Base-by-base conservation (phyloP, 192 early-diverging fungal species). In the Mortierella hygrophila region DNA sequence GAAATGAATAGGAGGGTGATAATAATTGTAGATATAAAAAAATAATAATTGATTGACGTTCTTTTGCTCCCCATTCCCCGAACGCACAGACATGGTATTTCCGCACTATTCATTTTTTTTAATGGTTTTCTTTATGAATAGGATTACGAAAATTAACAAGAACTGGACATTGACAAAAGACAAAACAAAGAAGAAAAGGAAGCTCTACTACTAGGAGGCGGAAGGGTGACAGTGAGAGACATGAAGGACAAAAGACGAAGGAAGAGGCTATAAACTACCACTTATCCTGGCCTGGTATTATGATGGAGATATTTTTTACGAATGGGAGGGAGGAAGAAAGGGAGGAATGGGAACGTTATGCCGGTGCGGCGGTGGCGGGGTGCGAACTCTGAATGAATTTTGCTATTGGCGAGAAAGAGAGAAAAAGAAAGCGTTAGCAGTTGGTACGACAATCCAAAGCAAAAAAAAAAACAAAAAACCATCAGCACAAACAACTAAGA, bases 351-450 rank as follows among this genome's bases (percentile, higher is more conserved):
- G 60, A 0, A 16, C 8, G 32, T 79, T 79, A 79, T 63, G 78
- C 71, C 65, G 60, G 10, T 8, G 70, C 35, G 57, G 10, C 68
- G 52, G 70, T 57, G 47, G 26, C 23, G 13, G 55, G 6, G 52
- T 76, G 60, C 3, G 10, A 4, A n/a, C 38, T 76, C 55, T 75
- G 60, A 21, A 82, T 82, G 80, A 82, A 82, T 76, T 82, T 82
- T 21, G 74, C 80, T 82, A 63, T 76, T 69, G 23, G 71, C 0
- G 35, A 38, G 16, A 29, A 72, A 5, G 42, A 49, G 46, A 26
- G 42, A 72, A 46, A 65, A 37, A 55, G 52, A 44, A 75, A 69
- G 13, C 2, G 71, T 46, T 42, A 46, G 40, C 6, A 70, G 29
- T 4, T 3, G 9, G 60, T 32, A 15, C 29, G 15, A 65, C 26